Evolutionary conservation across 306 rosid genomes (phyloP), one percentile per base, ranked within the genome.

Genomic region (Fragaria nilgerrensis): DNA sequence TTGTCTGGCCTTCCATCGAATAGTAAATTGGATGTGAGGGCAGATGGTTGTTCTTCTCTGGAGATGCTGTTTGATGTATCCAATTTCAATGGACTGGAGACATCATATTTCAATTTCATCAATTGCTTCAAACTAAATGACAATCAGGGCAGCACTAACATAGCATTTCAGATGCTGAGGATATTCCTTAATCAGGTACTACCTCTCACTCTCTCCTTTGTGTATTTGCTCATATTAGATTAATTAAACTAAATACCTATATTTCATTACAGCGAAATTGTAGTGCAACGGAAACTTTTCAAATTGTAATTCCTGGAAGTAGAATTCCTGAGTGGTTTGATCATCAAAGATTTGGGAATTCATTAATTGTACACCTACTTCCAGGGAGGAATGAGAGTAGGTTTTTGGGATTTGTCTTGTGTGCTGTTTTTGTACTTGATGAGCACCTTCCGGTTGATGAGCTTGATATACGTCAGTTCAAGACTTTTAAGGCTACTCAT

Each of bases 361-460:
- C 70, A 59, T 20, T 75, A 9, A 61, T 2, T 11, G 5, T 59
- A 16, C 5, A 15, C 9, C 16, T 44, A 5, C 27, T 15, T 39
- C 27, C 43, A 25, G 4, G 9, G 23, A 5, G 69, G 17, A 9
- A 9, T 15, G 5, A 45, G 2, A 16, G 52, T 44, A 5, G 11
- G 22, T 59, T 47, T 32, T 16, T 75, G 20, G 78, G 78, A 17
- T 16, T 59, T 43, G 78, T 7, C 3, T 17, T 75, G 15, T 75
- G 56, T 61, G 70, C 12, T 61, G 29, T 61, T 14, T 75, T 59
- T 41, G 78, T 1, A 34, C 48, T 72, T 10, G 22, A 53, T 52
- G n/a, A 19, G 12, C 34, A 72, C 43, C 12, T 3, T 47, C 23
- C 4, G 5, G 9, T 25, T 15, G 65, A 72, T 53, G 34, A 12